Base-by-base conservation (phyloP, 2,329 filamentous ascomycete species). In the Capronia coronata region DNA sequence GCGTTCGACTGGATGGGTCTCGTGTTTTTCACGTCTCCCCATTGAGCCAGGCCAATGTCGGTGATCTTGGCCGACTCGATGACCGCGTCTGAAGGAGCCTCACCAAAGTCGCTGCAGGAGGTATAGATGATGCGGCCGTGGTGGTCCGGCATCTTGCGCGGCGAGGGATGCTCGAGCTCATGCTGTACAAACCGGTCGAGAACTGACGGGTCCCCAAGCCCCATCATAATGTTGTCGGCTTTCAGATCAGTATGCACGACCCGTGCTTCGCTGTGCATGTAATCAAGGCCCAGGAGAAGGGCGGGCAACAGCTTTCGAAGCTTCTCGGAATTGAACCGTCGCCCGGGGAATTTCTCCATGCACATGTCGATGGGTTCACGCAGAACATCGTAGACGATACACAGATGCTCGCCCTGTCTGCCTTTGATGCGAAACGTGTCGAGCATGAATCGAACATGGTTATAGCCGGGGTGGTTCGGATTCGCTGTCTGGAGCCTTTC, bases 161-260 rank as follows among this genome's bases (percentile, higher is more conserved):
- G 60, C 48, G 65, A 64, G 3, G 61, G 64, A 2, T 62, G 54
- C 14, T 59, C 62, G 50, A 59, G 50, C 53, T 67, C 62, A 47
- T 65, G 57, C 52, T 64, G 49, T 7, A 65, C 60, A 54, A 68
- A 66, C 49, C 64, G 56, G 54, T 63, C 54, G 8, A 68, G 57
- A 38, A 60, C 49, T 14, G 63, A 61, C 5, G 57, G 55, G 16
- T 48, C 49, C 11, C 64, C 64, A 0, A 68, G 62, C 40, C 59
- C 61, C 49, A 69, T 59, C 52, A 73, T 65, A 40, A 72, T 69
- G 37, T 73, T 73, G 43, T 71, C 65, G 9, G 70, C 65, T 48
- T 73, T 73, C 46, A 73, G 60, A 61, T 73, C 71, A 63, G 68
- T 72, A 60, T 74, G 67, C 25, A 73, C 67, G 42, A 65, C 59